A percentile compares a stretch with the other conserved stretches of the same genome.
phyloP scores from a whole-genome alignment of 768 basidiomycete species.

The Calocybe cyanea region DNA sequence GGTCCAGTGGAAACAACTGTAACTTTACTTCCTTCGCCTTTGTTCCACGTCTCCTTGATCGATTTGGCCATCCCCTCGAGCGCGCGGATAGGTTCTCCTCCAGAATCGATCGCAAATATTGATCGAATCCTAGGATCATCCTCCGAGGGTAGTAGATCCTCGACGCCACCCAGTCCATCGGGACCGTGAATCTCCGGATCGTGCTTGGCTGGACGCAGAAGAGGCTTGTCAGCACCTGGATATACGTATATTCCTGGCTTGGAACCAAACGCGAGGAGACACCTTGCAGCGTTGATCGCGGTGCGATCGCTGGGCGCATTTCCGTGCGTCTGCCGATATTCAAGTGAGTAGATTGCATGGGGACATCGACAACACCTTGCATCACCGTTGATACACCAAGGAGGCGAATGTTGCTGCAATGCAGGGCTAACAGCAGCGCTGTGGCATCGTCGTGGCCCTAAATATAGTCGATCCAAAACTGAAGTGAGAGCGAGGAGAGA shows the following conservation, averaged over 20 bases:
- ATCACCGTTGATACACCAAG: constrained; percentile 82
- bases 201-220: constrained; percentile 57
- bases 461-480: background rate
- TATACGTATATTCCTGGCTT: constrained; percentile 54
- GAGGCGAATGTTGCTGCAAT: constrained; percentile 60
- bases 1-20: constrained; percentile 77
- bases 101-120: constrained; percentile 40
- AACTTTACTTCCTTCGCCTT: constrained; percentile 56
- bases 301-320: constrained; percentile 66
- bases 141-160: constrained; percentile 63
- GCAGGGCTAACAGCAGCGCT: constrained; percentile 73
- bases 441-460: constrained; percentile 91
- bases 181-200: constrained; percentile 79
- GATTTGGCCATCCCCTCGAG: constrained; percentile 65
- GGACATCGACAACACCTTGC: background rate
- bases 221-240: constrained; percentile 66
- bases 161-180: constrained; percentile 82
- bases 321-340: constrained; percentile 63
- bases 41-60: constrained; percentile 53
- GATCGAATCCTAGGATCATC: constrained; percentile 46
- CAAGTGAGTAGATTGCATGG: background rate
- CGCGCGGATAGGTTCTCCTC: constrained; percentile 46
- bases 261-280: constrained; percentile 72
- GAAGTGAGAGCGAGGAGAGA: background rate
- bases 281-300: constrained; percentile 70